A percentile compares a stretch with the other conserved stretches of the same genome.
phyloP scores from a whole-genome alignment of 2,329 filamentous ascomycete species.

The Colletotrichum noveboracense region DNA sequence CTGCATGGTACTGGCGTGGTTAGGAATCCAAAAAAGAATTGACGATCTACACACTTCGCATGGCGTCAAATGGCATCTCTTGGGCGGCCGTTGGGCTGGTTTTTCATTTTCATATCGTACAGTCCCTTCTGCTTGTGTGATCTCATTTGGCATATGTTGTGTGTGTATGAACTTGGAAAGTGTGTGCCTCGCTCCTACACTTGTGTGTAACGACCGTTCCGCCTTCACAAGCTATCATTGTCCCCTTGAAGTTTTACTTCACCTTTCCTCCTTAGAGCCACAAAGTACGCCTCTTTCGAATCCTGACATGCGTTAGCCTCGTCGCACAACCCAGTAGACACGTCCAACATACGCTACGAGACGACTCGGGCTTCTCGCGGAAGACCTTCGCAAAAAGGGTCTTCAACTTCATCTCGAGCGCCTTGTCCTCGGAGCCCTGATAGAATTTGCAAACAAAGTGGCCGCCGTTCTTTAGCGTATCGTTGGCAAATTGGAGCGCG shows the following conservation, averaged over 20 bases:
- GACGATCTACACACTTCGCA: constrained; percentile 14
- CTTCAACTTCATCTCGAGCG: constrained; percentile 75
- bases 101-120: not conserved
- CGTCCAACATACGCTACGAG: constrained; percentile 71
- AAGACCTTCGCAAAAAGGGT: constrained; percentile 80
- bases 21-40: constrained; percentile 40
- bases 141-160: not conserved
- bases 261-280: constrained; percentile 74
- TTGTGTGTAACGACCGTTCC: not conserved
- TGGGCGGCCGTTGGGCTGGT: not conserved
- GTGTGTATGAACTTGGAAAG: not conserved
- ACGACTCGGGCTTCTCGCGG: constrained; percentile 90
- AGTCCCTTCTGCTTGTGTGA: not conserved
- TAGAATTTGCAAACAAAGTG: constrained; percentile 99
- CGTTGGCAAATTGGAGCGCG: constrained; percentile 83
- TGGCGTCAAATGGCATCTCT: constrained; percentile 17
- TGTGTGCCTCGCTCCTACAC: too few relatives aligned
- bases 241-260: constrained; percentile 28
- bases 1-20: constrained; percentile 51
- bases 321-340: not conserved
- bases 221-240: not conserved
- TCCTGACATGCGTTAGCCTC: constrained; percentile 55
- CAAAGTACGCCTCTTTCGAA: constrained; percentile 86
- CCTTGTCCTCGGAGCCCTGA: constrained; percentile 85
- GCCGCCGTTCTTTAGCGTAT: constrained; percentile 81